Evolutionary conservation across 2,329 filamentous ascomycete genomes (phyloP), one percentile per base, ranked within the genome.

Genomic region (Trichothecium roseum): DNA sequence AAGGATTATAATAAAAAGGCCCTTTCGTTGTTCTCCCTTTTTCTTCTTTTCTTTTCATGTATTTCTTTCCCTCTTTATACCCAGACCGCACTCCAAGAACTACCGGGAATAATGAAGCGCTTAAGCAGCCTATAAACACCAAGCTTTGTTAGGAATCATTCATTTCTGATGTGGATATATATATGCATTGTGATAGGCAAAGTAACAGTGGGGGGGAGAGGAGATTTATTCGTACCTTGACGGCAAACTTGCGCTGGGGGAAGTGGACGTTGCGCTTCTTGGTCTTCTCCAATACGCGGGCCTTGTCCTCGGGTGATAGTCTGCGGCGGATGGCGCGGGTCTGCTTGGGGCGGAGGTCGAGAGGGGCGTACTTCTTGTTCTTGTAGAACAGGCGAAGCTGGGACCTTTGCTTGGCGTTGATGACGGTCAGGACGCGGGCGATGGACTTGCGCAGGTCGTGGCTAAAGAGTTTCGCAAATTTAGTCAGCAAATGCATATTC

Each of bases 401-500:
- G 52, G 86, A 76, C 66, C 93, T 84, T 77, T 98, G 91, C 80
- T 94, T 96, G 70, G 87, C 83, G 79, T 96, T 98, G 81, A 98
- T 94, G 74, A 98, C 78, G 68, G 91, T 98, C 58, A 98, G 81
- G 69, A 95, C 85, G 63, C 89, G 88, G 62, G 91, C 93, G 69
- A 98, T 95, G 51, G 88, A 94, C 80, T 98, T 98, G 77, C 91
- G 88, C 66, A 98, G 78, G 68, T 98, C 93, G 76, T 94, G 86
- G 72, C 88, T 95, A 56, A 53, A 51, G 24, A 46, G 41, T 40
- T 40, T 32, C 37, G 13, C 18, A 6, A 24, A 24, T 24, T n/a
- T n/a, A n/a, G 41, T 53, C 38, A 50, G 45, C 42, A 47, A 48
- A 30, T 6, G 10, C 6, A 8, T 6, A 8, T 7, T n/a, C 28